Evolutionary conservation across 176 grass and related monocot genomes (phyloP).

Genomic region (Stipa capillata): DNA sequence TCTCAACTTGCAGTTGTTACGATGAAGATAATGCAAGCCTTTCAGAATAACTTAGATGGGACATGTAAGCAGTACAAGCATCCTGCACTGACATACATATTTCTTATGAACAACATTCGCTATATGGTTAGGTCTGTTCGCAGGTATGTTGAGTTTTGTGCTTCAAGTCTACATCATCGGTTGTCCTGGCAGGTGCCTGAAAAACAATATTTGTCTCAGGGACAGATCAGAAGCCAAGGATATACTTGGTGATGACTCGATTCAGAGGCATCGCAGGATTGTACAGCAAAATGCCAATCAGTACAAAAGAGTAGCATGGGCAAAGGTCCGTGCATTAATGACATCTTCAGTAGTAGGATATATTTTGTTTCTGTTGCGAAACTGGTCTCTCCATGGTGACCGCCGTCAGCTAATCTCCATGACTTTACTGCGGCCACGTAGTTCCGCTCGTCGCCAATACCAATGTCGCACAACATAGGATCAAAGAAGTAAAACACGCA

Average conservation of each 20-base stretch:
- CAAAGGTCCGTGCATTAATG: conserved; percentile 68
- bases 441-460: too few species aligned
- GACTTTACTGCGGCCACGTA: too few species aligned
- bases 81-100: conserved; percentile 62
- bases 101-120: conserved; percentile 94
- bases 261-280: conserved; percentile 72
- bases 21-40: conserved; percentile 71
- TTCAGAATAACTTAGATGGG: conserved; percentile 73
- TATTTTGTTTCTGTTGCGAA: too few species aligned
- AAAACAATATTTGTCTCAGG: not conserved
- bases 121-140: conserved; percentile 70
- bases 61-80: conserved; percentile 89
- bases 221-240: conserved; percentile 87
- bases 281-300: conserved; percentile 81
- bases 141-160: conserved; percentile 40
- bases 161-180: conserved; percentile 3
- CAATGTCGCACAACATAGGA: too few species aligned
- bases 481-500: too few species aligned
- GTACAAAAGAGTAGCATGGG: conserved; percentile 80
- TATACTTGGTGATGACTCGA: conserved; percentile 82
- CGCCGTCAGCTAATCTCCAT: too few species aligned
- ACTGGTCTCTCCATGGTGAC: too few species aligned
- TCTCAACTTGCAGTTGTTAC: conserved; percentile 60
- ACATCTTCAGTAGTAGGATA: too few species aligned
- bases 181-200: not conserved